These are phyloP conservation scores for Echium plantagineum DNA, from an alignment of 257 asterid species.

Conservation along the genomic window DNA sequence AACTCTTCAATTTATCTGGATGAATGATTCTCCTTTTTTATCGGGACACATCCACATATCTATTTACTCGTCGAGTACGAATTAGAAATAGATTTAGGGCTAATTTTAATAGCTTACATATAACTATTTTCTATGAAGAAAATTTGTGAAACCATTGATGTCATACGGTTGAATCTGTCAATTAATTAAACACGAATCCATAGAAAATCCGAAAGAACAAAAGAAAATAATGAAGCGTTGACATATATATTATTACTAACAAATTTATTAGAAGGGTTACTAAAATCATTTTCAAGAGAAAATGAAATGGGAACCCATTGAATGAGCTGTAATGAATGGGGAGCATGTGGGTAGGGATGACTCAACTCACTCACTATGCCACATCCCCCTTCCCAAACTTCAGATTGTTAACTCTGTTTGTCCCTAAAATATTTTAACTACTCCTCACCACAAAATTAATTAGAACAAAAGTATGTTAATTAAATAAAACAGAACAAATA, in stretches of 20 bases:
- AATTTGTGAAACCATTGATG: neutral
- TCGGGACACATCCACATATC: too few species aligned
- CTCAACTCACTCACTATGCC: neutral
- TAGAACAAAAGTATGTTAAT: too few species aligned
- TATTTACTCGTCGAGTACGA: too few species aligned
- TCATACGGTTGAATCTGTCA: neutral
- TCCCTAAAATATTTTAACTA: too few species aligned
- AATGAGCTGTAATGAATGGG: conserved; percentile 3
- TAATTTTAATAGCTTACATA: too few species aligned
- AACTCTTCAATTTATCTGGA: too few species aligned
- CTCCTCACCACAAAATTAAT: too few species aligned
- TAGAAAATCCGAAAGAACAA: neutral
- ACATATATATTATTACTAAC: neutral
- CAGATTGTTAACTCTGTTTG: neutral
- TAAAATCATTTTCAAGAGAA: neutral
- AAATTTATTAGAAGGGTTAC: neutral
- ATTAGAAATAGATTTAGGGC: too few species aligned
- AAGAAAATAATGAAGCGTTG: conserved; percentile 2
- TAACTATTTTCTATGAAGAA: too few species aligned
- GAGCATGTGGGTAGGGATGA: conserved; percentile 1
- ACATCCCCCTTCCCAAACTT: neutral
- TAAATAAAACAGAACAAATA: too few species aligned
- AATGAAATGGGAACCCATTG: neutral
- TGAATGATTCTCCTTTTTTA: too few species aligned
- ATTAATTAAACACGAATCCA: neutral